These are phyloP conservation scores for Urtica urens DNA, from an alignment of 306 rosid species.

Conservation along the genomic window DNA sequence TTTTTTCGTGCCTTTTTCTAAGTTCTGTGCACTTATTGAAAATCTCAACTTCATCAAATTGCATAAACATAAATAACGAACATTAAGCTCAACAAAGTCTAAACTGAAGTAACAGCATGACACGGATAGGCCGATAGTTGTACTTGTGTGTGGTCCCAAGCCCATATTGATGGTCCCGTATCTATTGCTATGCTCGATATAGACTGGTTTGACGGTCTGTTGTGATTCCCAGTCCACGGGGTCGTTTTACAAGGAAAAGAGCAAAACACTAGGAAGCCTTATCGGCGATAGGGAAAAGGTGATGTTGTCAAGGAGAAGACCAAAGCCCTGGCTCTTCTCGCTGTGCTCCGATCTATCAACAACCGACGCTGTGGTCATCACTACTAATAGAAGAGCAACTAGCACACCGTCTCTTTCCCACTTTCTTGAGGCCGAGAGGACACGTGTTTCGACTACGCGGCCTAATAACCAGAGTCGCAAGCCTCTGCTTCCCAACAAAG, in stretches of 20 bases:
- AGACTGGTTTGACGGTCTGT: conserved; percentile 5
- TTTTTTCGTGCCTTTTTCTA: no score
- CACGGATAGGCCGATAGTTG: no score
- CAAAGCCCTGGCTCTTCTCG: conserved; percentile 51
- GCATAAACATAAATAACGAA: no score
- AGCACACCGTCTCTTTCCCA: conserved; percentile 51
- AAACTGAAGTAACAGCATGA: no score
- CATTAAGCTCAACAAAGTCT: no score
- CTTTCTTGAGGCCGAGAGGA: conserved; percentile 66
- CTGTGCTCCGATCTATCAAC: conserved; percentile 51
- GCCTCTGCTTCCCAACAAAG: conserved; percentile 17
- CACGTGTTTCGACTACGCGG: conserved; percentile 22
- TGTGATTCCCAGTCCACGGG: conserved; percentile 37
- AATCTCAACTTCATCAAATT: no score
- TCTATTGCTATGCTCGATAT: conserved; percentile 8
- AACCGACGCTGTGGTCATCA: conserved; percentile 38
- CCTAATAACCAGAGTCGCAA: no score
- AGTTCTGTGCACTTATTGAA: no score
- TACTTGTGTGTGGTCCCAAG: no score
- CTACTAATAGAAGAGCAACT: no score
- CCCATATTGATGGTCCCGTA: no score
- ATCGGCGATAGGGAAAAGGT: conserved; percentile 44
- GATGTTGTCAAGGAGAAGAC: conserved; percentile 42
- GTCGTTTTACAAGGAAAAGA: conserved; percentile 47
- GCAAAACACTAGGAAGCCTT: conserved; percentile 56